Evolutionary conservation across 345 rosid genomes (phyloP).

Genomic region (Eucalyptus regnans): DNA sequence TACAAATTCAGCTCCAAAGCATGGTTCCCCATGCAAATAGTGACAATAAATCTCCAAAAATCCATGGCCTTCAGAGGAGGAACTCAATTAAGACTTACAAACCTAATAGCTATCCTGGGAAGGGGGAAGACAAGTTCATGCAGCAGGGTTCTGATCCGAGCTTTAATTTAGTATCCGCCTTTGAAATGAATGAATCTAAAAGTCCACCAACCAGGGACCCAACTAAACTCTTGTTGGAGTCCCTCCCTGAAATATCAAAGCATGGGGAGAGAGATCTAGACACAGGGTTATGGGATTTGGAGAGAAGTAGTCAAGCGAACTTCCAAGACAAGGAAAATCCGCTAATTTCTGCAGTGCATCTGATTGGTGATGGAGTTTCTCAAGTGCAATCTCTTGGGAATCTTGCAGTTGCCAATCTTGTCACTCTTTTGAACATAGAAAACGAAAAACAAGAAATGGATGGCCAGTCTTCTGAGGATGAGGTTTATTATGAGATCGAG

Average conservation of each 20-base stretch:
- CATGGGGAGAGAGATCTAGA: neutral
- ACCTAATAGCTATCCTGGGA: neutral
- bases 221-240: slow-evolving; percentile 1
- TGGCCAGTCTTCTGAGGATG: slow-evolving; percentile 9
- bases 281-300: neutral
- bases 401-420: slow-evolving; percentile 19
- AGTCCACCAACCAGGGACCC: neutral
- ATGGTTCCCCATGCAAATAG: neutral
- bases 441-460: neutral
- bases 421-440: slow-evolving; percentile 18
- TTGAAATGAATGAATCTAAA: slow-evolving; percentile 3
- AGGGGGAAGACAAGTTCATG: neutral
- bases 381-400: slow-evolving; percentile 23
- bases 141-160: neutral
- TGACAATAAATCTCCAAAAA: neutral
- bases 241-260: neutral
- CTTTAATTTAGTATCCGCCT: neutral
- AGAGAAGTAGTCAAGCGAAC: neutral
- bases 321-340: slow-evolving; percentile 5
- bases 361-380: slow-evolving; percentile 23
- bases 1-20: slow-evolving; percentile 21
- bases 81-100: neutral
- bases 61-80: neutral
- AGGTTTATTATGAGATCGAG: slow-evolving; percentile 23
- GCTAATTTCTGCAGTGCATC: slow-evolving; percentile 8